These are phyloP conservation scores for Exobasidium rhododendri DNA, from an alignment of 1,284 basidiomycete species.

Conservation along the genomic window DNA sequence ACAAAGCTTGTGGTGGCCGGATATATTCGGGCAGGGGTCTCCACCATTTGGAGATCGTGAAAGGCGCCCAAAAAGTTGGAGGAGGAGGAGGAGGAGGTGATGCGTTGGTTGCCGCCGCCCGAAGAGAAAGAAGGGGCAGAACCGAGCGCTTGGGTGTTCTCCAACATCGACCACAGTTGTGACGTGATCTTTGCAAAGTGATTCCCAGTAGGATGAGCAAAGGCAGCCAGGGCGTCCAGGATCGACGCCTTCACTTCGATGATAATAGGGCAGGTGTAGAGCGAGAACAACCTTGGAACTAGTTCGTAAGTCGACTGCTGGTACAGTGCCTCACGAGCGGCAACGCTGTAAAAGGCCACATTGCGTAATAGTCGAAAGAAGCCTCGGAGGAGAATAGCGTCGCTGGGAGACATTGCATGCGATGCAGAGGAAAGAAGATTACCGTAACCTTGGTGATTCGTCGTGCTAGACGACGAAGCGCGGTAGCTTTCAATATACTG, in stretches of 20 bases:
- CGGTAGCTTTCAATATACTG: slow-evolving; percentile 51
- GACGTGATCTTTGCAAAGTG: slow-evolving; percentile 45
- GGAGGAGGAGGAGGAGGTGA: background rate
- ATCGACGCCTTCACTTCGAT: slow-evolving; percentile 87
- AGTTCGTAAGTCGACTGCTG: slow-evolving; percentile 69
- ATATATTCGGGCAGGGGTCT: slow-evolving; percentile 72
- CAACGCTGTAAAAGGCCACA: slow-evolving; percentile 73
- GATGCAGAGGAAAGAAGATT: background rate
- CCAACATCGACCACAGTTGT: slow-evolving; percentile 76
- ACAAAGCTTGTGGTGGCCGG: slow-evolving; percentile 85
- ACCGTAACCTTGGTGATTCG: slow-evolving; percentile 23
- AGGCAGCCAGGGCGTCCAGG: slow-evolving; percentile 78
- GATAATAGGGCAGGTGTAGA: slow-evolving; percentile 58
- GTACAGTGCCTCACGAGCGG: slow-evolving; percentile 74
- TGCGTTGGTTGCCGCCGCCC: slow-evolving; percentile 17
- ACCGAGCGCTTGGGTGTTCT: slow-evolving; percentile 58
- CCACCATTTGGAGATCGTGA: slow-evolving; percentile 76
- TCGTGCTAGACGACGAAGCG: slow-evolving; percentile 6
- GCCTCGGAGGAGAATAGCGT: slow-evolving; percentile 72
- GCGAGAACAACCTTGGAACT: slow-evolving; percentile 68
- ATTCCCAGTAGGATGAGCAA: slow-evolving; percentile 56
- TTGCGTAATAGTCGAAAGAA: slow-evolving; percentile 78
- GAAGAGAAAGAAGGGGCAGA: background rate
- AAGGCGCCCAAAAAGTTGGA: slow-evolving; percentile 38
- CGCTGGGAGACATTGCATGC: slow-evolving; percentile 64